phyloP scores from a whole-genome alignment of 2,329 filamentous ascomycete species.

The Nectriaceae sp. region DNA sequence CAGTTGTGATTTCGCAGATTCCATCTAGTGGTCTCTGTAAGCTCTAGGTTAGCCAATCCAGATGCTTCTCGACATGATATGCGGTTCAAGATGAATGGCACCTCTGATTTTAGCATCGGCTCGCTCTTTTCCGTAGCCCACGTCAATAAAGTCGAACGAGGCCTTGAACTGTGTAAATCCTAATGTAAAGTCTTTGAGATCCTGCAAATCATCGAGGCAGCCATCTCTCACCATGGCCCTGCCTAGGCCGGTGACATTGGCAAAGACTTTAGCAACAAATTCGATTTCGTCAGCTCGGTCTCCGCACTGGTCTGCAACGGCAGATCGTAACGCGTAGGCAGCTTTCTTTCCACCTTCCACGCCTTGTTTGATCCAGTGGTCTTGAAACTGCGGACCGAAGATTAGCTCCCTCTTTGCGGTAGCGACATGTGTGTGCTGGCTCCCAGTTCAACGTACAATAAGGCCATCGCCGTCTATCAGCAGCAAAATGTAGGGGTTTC shows the following conservation, averaged over 20 bases:
- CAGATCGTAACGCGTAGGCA: slow-evolving; percentile 49
- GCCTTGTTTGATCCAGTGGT: slow-evolving; percentile 55
- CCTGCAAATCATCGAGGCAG: slow-evolving; percentile 43
- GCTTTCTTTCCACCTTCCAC: slow-evolving; percentile 56
- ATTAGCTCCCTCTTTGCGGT: not conserved
- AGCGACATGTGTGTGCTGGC: not conserved
- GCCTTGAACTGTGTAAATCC: slow-evolving; percentile 62
- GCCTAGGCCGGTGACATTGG: slow-evolving; percentile 53
- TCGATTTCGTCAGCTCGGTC: slow-evolving; percentile 49
- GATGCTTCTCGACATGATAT: not conserved
- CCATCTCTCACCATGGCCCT: slow-evolving; percentile 53
- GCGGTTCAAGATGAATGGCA: slow-evolving; percentile 24
- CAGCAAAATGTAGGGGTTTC: slow-evolving; percentile 61
- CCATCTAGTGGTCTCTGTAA: slow-evolving; percentile 54
- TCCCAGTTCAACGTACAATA: slow-evolving; percentile 43
- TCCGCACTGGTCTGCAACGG: slow-evolving; percentile 49
- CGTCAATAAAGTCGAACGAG: slow-evolving; percentile 65
- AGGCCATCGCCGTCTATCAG: slow-evolving; percentile 66
- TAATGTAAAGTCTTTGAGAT: slow-evolving; percentile 57
- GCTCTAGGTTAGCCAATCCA: slow-evolving; percentile 8
- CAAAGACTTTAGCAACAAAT: slow-evolving; percentile 57
- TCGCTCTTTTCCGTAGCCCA: slow-evolving; percentile 60
- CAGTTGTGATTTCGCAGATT: slow-evolving; percentile 63
- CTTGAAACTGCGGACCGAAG: slow-evolving; percentile 52
- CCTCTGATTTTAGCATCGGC: slow-evolving; percentile 63